Evolutionary conservation across 108 stramenopile species (phyloP), one percentile per base, ranked within the genome.

Genomic region (Pseudonitzschia delicatissima): DNA sequence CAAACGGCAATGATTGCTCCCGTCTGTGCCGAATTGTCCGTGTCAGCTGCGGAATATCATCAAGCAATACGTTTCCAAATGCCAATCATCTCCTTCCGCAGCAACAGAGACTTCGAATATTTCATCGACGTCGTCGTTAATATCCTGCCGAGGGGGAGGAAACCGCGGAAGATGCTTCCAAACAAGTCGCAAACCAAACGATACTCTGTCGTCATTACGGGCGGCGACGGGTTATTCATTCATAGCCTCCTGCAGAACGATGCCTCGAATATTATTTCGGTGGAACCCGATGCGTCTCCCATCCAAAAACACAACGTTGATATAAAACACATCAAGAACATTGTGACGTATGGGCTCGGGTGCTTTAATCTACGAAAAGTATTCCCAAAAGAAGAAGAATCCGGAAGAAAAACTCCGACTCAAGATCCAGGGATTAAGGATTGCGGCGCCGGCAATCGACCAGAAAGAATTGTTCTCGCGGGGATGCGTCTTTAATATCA

Each of bases 221-320:
- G 90, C 34, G 87, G 87, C 25, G 87, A 86, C 67, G 73, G 78
- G 0, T 71, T 73, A n/a, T 67, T 91, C 40, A 45, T 91, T 0
- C 45, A 45, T 6, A 42, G 68, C 26, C 42, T 40, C 27, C 39
- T 61, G 7, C 18, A 61, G n/a, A 5, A 4, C 0, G 60, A 61
- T 61, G 60, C 60, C 12, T 37, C 60, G 35, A 23, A 26, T 12
- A 61, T 61, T 21, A 26, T 61, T 12, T 9, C 36, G 3, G 1
- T 42, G 17, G 60, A 23, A 57, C 55, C 55, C 8, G 25, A 26
- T 11, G 39, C 7, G 32, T 8, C 36, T 5, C 15, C 60, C 0
- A 15, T 27, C 5, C 18, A 35, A 37, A 42, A 33, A 40, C 17
- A 40, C 13, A 25, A 8, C 11, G 32, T 33, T 9, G 23, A 61